A percentile compares a stretch with the other conserved stretches of the same genome.
Conservation (phyloP, 1,139 yeast species). For the Pichia sp. region DNA sequence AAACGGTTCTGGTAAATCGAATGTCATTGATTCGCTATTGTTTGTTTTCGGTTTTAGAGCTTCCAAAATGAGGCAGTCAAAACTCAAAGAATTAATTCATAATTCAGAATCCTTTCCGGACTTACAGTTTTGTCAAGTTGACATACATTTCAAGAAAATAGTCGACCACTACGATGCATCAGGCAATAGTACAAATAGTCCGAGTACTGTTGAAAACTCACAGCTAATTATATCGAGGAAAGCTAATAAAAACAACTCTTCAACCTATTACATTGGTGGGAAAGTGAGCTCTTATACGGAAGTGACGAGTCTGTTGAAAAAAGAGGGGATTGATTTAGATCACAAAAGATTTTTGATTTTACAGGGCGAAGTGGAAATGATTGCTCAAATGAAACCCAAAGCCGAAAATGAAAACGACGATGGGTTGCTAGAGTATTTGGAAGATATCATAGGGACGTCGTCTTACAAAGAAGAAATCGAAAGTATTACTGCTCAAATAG, state of each 20-base stretch:
- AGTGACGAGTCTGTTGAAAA: constrained; percentile 69
- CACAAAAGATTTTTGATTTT: constrained; percentile 90
- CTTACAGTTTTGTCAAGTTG: constrained; percentile 78
- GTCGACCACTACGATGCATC: constrained; percentile 52
- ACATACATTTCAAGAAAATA: constrained; percentile 83
- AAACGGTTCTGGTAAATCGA: constrained; percentile 96
- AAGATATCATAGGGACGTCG: constrained; percentile 94
- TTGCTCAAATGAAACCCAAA: constrained; percentile 97
- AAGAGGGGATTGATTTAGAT: constrained; percentile 90
- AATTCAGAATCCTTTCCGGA: constrained; percentile 70
- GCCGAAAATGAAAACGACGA: constrained; percentile 92
- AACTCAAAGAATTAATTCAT: constrained; percentile 85
- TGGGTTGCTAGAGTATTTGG: constrained; percentile 88
- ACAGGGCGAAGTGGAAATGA: constrained; percentile 97
- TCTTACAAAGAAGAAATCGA: constrained; percentile 76
- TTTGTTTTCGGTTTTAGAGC: constrained; percentile 98
- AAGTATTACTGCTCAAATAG: constrained; percentile 50
- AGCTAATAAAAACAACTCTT: constrained; percentile 71
- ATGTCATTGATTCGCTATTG: constrained; percentile 91
- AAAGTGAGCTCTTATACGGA: constrained; percentile 69
- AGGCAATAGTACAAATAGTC: constrained; percentile 23
- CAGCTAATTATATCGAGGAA: constrained; percentile 70
- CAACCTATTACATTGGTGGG: constrained; percentile 73
- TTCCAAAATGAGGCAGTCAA: constrained; percentile 93
- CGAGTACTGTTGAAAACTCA: constrained; percentile 48